Conservation (phyloP, 2,329 filamentous ascomycete genomes). For the Clarireedia homoeocarpa region DNA sequence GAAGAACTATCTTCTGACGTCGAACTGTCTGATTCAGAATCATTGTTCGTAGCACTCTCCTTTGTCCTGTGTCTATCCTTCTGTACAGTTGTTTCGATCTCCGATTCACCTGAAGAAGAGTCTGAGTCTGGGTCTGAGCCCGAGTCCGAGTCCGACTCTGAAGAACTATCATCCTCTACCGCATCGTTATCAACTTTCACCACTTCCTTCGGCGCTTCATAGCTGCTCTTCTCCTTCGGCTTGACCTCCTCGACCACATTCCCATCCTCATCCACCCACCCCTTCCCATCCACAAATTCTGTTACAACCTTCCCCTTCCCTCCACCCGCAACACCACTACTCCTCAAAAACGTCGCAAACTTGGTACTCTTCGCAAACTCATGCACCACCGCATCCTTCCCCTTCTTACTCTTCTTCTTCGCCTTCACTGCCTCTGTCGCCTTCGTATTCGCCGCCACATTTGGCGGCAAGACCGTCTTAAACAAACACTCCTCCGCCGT, state of each 20-base stretch:
- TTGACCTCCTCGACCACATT: constrained; percentile 56
- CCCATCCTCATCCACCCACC: constrained; percentile 79
- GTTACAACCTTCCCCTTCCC: constrained; percentile 39
- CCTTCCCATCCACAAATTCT: constrained; percentile 74
- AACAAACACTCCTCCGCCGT: constrained; percentile 77
- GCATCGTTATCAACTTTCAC: background rate
- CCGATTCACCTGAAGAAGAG: constrained; percentile 8
- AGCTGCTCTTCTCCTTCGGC: constrained; percentile 14
- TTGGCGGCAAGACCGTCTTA: constrained; percentile 68
- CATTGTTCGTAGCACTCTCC: background rate
- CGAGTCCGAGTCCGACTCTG: constrained; percentile 12
- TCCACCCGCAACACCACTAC: constrained; percentile 36
- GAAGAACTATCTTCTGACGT: background rate
- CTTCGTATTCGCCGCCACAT: constrained; percentile 32
- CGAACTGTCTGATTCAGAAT: constrained; percentile 1
- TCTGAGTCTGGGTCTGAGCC: constrained; percentile 11
- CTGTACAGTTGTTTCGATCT: background rate
- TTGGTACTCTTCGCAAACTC: constrained; percentile 84
- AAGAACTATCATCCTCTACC: constrained; percentile 20
- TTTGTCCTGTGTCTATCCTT: background rate
- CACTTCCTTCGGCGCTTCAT: background rate
- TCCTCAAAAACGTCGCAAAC: constrained; percentile 73
- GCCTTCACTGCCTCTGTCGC: constrained; percentile 31
- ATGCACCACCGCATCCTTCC: constrained; percentile 61
- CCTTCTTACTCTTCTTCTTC: constrained; percentile 51